Evolutionary conservation across 108 stramenopile genomes (phyloP), one percentile per base, ranked within the genome.

Genomic region (Nitzschia sp.): DNA sequence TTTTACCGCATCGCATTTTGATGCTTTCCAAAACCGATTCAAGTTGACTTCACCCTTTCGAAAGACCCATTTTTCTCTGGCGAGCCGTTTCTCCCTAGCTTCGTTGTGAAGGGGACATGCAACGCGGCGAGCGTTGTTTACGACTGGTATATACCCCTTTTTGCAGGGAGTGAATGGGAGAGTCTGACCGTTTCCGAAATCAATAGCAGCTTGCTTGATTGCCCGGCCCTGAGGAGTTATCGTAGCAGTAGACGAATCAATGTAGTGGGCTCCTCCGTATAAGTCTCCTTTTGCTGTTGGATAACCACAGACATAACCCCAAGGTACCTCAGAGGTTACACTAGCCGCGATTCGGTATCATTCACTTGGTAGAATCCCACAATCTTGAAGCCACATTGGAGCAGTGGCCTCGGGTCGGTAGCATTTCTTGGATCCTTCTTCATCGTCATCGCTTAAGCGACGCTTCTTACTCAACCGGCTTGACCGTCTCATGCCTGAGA

Each of bases 141-240:
- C 70, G 10, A 76, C 60, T 10, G 90, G 91, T 60, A 85, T 81
- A 58, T 84, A 95, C 51, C 86, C 89, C 46, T 75, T 68, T 70
- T 95, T 95, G 59, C 94, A 95, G 0, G 92, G 90, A 7, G 87
- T 80, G 67, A 87, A 91, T 10, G 94, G 84, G 50, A 95, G 61
- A 9, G 87, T 86, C 46, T 72, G 58, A 3, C 90, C 90, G 48
- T 83, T 78, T 7, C 91, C 94, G 72, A 92, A 95, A 43, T 70
- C 67, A 8, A 63, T 38, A 11, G 86, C 79, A 9, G 91, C 88
- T 24, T 77, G 50, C 19, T 73, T 61, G 17, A 95, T 91, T 2
- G 95, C 89, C 29, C 41, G 34, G 2, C 91, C 95, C 63, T 95
- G 95, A 9, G 71, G 81, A 3, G 92, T 92, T 64, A 81, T 64